phyloP scores from a whole-genome alignment of 805 yeast genomes.

The Metschnikowia lochheadii region DNA sequence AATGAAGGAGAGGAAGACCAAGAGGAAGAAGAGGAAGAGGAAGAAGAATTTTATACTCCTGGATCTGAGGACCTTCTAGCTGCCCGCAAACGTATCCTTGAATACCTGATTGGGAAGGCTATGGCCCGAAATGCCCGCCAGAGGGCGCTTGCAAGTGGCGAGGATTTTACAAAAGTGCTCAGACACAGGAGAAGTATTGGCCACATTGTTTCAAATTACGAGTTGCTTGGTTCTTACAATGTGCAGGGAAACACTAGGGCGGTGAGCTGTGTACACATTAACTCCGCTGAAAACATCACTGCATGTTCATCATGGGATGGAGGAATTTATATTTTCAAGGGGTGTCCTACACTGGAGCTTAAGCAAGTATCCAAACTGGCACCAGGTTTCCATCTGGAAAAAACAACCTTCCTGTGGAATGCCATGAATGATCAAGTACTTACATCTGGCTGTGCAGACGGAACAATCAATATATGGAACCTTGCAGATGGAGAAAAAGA shows the following conservation, averaged over 20 bases:
- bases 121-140: conserved; percentile 37
- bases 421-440: conserved; percentile 22
- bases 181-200: conserved; percentile 44
- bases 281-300: conserved; percentile 34
- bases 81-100: conserved; percentile 50
- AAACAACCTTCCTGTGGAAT: conserved; percentile 66
- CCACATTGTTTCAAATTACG: conserved; percentile 29
- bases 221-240: conserved; percentile 64
- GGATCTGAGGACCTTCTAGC: conserved; percentile 53
- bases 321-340: conserved; percentile 44
- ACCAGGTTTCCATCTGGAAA: conserved; percentile 53
- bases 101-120: conserved; percentile 48
- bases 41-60: conserved; percentile 84
- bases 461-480: conserved; percentile 32
- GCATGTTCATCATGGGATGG: conserved; percentile 89
- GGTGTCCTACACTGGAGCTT: conserved; percentile 4
- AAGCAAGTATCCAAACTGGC: conserved; percentile 19
- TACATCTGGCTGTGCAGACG: conserved; percentile 39
- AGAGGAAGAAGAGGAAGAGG: conserved; percentile 61
- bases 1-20: conserved; percentile 55
- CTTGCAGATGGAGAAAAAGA: not conserved
- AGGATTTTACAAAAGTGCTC: conserved; percentile 42
- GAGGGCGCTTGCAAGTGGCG: conserved; percentile 20
- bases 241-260: conserved; percentile 59
- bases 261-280: conserved; percentile 52